Base-by-base conservation (phyloP, 345 rosid genomes). In the Eucalyptus curtisii region DNA sequence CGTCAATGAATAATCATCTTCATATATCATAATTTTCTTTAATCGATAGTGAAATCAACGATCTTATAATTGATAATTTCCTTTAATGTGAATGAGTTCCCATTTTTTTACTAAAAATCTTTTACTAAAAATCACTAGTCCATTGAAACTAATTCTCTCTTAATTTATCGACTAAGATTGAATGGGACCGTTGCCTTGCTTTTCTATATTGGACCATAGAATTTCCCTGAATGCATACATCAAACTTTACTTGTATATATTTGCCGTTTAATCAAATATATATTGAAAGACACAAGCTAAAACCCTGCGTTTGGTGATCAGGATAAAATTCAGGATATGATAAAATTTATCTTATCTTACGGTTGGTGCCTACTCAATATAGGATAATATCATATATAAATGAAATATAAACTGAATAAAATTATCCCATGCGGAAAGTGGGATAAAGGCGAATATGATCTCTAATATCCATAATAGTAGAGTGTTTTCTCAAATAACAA, bases 261-360 rank as follows among this genome's bases (percentile, higher is more conserved):
- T 55, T 55, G 25, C 61, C 12, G 1, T 25, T 59, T 27, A 25
- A 4, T 59, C 13, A 59, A 59, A 25, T 25, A 57, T 25, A 25
- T 25, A 59, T 24, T 24, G 12, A 57, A 57, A 57, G n/a, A 11
- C n/a, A 57, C 0, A 57, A 57, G 0, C 2, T 7, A 50, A 50
- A 50, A 50, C 0, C 0, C 2, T 13, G 15, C 6, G 0, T 13
- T 49, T 13, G 5, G 0, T 49, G 15, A 0, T 49, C 15, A 0
- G 1, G 49, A 49, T 49, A 50, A 50, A 50, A 50, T 17, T 50
- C 8, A 6, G 4, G 2, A 16, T 15, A 15, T 50, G 8, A 50
- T 50, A 49, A 13, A 49, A 49, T 49, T 49, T 13, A 49, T 49
- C 49, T 49, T 49, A 49, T 4, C 15, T 2, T 13, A 2, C 1